These are phyloP conservation scores for Fraxinus pennsylvanica DNA, from an alignment of 257 asterid species.

Conservation along the genomic window DNA sequence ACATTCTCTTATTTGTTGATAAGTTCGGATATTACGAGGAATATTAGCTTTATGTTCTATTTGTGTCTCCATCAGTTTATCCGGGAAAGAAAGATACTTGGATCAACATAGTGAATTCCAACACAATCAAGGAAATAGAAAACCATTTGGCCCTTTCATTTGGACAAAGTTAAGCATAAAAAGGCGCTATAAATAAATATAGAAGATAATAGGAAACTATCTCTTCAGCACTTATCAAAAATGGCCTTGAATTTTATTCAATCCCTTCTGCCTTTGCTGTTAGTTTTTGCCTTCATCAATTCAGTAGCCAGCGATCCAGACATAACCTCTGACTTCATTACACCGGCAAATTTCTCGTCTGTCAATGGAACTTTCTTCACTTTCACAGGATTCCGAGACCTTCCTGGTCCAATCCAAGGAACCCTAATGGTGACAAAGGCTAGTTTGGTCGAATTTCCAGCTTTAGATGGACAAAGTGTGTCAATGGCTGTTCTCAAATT, in stretches of 20 bases:
- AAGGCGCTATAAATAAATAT: background rate
- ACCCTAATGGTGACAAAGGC: background rate
- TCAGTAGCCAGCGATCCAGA: constrained; percentile 22
- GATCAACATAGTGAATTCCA: background rate
- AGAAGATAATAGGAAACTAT: background rate
- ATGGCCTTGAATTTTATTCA: constrained; percentile 11
- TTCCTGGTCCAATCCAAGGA: background rate
- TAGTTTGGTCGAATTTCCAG: constrained; percentile 14
- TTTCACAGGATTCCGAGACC: constrained; percentile 13
- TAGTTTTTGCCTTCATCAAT: background rate
- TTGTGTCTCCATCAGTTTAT: background rate
- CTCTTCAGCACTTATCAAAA: background rate
- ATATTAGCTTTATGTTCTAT: background rate
- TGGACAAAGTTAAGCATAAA: background rate
- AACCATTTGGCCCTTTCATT: background rate
- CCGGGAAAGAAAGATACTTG: background rate
- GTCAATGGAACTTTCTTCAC: constrained; percentile 22
- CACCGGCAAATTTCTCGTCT: background rate
- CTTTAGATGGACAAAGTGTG: constrained; percentile 34
- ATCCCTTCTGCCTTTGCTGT: constrained; percentile 1
- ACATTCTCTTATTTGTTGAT: background rate
- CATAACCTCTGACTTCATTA: constrained; percentile 20
- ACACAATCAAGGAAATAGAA: background rate
- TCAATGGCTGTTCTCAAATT: constrained; percentile 27
- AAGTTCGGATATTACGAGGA: background rate